A percentile compares a stretch with the other conserved stretches of the same genome.
These are phyloP conservation scores for Boletales sp. DNA, from an alignment of 768 basidiomycete species.

Conservation along the genomic window DNA sequence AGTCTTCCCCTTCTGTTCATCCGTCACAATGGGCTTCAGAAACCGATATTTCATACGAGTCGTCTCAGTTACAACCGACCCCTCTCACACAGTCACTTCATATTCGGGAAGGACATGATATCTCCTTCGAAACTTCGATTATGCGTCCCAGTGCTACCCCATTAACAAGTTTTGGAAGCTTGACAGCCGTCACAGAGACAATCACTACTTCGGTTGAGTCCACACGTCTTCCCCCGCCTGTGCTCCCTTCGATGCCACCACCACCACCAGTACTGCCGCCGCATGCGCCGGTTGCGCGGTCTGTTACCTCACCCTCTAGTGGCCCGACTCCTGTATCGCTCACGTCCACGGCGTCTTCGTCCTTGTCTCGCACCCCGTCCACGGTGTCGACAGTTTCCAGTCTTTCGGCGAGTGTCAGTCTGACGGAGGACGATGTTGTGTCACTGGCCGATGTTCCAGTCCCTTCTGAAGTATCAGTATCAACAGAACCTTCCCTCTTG, in stretches of 20 bases:
- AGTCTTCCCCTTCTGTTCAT: slow-evolving; percentile 39
- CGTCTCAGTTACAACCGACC: slow-evolving; percentile 69
- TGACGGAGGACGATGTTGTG: slow-evolving; percentile 29
- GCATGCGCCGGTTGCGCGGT: slow-evolving; percentile 20
- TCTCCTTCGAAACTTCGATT: slow-evolving; percentile 72
- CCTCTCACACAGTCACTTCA: slow-evolving; percentile 51
- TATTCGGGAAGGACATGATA: slow-evolving; percentile 58
- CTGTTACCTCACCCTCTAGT: slow-evolving; percentile 32
- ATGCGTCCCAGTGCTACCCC: slow-evolving; percentile 56
- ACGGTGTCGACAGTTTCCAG: slow-evolving; percentile 40
- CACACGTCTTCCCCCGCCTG: not conserved
- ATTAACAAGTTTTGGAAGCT: slow-evolving; percentile 27
- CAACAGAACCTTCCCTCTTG: slow-evolving; percentile 58
- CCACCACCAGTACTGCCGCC: not conserved
- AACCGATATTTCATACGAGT: slow-evolving; percentile 71
- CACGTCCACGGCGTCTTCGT: slow-evolving; percentile 29
- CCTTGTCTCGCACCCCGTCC: slow-evolving; percentile 38
- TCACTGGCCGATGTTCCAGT: slow-evolving; percentile 18
- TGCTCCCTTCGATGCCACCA: not conserved
- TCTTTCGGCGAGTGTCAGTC: slow-evolving; percentile 37
- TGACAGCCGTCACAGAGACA: slow-evolving; percentile 35
- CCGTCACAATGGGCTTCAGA: slow-evolving; percentile 56
- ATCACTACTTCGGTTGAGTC: slow-evolving; percentile 24
- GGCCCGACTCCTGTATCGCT: slow-evolving; percentile 29
- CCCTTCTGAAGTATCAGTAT: slow-evolving; percentile 37